These are phyloP conservation scores for Ophiostoma perfectum DNA, from an alignment of 2,329 filamentous ascomycete genomes.

Conservation along the genomic window DNA sequence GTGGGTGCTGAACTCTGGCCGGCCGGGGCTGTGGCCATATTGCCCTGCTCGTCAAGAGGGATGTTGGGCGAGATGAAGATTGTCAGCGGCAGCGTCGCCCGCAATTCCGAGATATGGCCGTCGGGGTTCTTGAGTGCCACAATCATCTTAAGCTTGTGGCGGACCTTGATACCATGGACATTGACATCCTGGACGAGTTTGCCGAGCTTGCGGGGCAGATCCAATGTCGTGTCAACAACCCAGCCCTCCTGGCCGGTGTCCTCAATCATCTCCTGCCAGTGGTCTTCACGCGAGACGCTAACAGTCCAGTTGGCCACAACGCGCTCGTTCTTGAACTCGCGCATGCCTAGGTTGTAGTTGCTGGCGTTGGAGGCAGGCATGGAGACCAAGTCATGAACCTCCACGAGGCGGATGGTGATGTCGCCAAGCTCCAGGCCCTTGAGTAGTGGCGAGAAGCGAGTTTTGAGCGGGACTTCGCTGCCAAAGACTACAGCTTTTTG, in stretches of 20 bases:
- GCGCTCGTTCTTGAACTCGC: constrained; percentile 58
- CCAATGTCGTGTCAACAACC: constrained; percentile 55
- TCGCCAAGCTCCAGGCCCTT: constrained; percentile 85
- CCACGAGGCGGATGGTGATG: constrained; percentile 73
- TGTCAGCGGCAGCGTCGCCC: constrained; percentile 82
- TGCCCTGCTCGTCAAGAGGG: constrained; percentile 80
- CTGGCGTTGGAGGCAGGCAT: constrained; percentile 45
- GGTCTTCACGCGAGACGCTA: constrained; percentile 50
- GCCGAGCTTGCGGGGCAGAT: constrained; percentile 74
- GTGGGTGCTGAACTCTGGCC: constrained; percentile 44
- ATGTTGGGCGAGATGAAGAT: constrained; percentile 95
- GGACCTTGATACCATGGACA: constrained; percentile 80
- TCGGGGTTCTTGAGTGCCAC: constrained; percentile 92
- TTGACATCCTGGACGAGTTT: constrained; percentile 87
- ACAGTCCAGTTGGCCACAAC: constrained; percentile 58
- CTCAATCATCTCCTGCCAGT: constrained; percentile 65
- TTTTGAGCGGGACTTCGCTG: constrained; percentile 75
- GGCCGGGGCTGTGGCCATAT: constrained; percentile 53
- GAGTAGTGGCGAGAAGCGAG: constrained; percentile 78
- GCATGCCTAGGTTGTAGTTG: constrained; percentile 42
- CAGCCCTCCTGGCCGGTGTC: constrained; percentile 63
- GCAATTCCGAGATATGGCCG: constrained; percentile 87
- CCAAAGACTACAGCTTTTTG: constrained; percentile 94
- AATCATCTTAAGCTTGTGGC: constrained; percentile 87
- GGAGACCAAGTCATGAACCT: constrained; percentile 57